Conservation (phyloP, 2,329 filamentous ascomycete genomes). For the Peltaster fructicola region DNA sequence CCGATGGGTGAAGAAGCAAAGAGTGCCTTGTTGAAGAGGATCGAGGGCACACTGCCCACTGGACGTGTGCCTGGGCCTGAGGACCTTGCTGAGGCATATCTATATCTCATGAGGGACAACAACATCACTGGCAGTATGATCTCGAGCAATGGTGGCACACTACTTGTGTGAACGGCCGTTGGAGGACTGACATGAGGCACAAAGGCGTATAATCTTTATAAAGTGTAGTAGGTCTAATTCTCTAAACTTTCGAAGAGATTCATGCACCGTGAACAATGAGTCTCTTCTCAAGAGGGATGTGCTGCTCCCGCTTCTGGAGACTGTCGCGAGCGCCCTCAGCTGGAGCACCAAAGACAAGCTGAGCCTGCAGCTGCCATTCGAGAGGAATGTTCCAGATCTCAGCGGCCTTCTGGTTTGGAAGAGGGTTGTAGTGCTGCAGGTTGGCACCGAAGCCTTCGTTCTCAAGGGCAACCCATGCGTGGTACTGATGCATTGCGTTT, state of each 20-base stretch:
- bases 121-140: conserved; percentile 29
- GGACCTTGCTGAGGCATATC: conserved; percentile 30
- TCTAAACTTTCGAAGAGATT: no score
- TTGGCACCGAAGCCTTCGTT: conserved; percentile 15
- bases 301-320: conserved; percentile 12
- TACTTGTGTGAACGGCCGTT: conserved; percentile 11
- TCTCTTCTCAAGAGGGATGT: conserved; percentile 13
- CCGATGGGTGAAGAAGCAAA: conserved; percentile 14
- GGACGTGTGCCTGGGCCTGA: conserved; percentile 22
- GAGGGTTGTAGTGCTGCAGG: conserved; percentile 17
- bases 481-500: conserved; percentile 31
- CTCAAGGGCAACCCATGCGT: conserved; percentile 15
- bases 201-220: no score
- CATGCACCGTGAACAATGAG: conserved; percentile 14
- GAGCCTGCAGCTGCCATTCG: conserved; percentile 61
- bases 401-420: conserved; percentile 57
- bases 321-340: conserved; percentile 27
- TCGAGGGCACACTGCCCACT: conserved; percentile 16
- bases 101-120: conserved; percentile 30
- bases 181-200: background rate
- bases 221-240: no score
- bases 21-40: conserved; percentile 10
- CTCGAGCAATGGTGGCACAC: conserved; percentile 17
- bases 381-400: conserved; percentile 51
- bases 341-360: conserved; percentile 53